These are phyloP conservation scores for Clarireedia monteithiana DNA, from an alignment of 2,329 filamentous ascomycete species.

Conservation along the genomic window DNA sequence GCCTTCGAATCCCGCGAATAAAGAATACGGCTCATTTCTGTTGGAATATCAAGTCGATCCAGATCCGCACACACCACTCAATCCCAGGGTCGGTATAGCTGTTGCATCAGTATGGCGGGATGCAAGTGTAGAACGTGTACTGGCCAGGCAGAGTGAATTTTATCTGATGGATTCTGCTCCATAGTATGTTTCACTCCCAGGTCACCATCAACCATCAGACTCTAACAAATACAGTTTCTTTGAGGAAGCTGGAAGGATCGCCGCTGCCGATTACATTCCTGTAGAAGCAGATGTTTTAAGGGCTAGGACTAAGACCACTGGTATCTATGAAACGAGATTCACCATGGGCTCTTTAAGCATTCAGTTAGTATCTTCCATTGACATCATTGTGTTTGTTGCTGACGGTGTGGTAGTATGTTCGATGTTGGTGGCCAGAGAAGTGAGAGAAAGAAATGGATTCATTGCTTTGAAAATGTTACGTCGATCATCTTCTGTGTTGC, in stretches of 20 bases:
- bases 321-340: conserved; percentile 98
- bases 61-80: conserved; percentile 78
- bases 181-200: conserved; percentile 54
- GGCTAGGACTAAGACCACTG: conserved; percentile 94
- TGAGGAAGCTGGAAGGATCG: conserved; percentile 82
- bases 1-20: conserved; percentile 63
- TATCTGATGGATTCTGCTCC: conserved; percentile 99
- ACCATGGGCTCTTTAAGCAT: conserved; percentile 98
- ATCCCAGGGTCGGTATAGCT: conserved; percentile 72
- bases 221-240: conserved; percentile 65
- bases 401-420: conserved; percentile 68
- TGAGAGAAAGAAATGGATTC: conserved; percentile 99
- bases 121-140: conserved; percentile 68
- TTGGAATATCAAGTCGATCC: conserved; percentile 84
- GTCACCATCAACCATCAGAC: not conserved
- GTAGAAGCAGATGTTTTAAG: conserved; percentile 92
- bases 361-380: conserved; percentile 59
- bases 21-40: conserved; percentile 70
- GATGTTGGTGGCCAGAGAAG: conserved; percentile 96
- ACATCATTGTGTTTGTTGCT: conserved; percentile 12
- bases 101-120: conserved; percentile 88
- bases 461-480: conserved; percentile 99
- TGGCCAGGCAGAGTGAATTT: conserved; percentile 95
- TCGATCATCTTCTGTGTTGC: conserved; percentile 99
- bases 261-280: conserved; percentile 77